phyloP scores from a whole-genome alignment of 2,329 filamentous ascomycete genomes.

The Endothia cerciana region DNA sequence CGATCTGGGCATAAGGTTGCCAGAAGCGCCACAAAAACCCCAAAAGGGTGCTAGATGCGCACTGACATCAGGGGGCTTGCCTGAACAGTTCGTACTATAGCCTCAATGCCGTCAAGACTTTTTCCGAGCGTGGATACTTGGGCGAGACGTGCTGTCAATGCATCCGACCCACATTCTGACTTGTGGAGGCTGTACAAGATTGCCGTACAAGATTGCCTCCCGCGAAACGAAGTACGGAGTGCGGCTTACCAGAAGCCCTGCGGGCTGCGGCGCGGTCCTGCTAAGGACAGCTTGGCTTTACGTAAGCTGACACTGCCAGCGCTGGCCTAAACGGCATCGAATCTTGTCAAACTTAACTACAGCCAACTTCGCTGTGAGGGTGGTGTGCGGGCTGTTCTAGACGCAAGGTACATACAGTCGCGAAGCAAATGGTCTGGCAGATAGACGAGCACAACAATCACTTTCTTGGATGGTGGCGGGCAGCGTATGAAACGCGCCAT shows the following conservation, averaged over 20 bases:
- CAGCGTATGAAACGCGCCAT: conserved; percentile 15
- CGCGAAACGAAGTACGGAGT: not conserved
- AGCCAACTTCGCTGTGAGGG: not conserved
- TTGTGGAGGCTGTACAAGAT: not conserved
- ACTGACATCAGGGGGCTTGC: not conserved
- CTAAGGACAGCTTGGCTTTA: not conserved
- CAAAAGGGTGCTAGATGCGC: no score
- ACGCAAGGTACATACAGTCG: not conserved
- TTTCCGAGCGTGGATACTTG: not conserved
- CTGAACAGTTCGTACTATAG: not conserved
- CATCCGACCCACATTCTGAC: conserved; percentile 3
- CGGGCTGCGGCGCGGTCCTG: not conserved
- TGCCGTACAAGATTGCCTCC: not conserved
- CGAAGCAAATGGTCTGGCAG: conserved; percentile 1
- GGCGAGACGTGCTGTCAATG: not conserved
- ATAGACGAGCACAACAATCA: not conserved
- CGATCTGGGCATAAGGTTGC: no score
- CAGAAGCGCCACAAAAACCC: no score
- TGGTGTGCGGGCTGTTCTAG: not conserved
- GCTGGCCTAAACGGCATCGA: conserved; percentile 3
- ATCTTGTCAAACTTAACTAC: not conserved
- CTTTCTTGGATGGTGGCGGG: not conserved
- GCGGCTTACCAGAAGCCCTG: not conserved
- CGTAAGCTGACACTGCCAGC: conserved; percentile 3
- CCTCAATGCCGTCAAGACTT: not conserved